Evolutionary conservation across 1,284 basidiomycete species (phyloP), one percentile per base, ranked within the genome.

Genomic region (Lentinula novae-zelandiae): DNA sequence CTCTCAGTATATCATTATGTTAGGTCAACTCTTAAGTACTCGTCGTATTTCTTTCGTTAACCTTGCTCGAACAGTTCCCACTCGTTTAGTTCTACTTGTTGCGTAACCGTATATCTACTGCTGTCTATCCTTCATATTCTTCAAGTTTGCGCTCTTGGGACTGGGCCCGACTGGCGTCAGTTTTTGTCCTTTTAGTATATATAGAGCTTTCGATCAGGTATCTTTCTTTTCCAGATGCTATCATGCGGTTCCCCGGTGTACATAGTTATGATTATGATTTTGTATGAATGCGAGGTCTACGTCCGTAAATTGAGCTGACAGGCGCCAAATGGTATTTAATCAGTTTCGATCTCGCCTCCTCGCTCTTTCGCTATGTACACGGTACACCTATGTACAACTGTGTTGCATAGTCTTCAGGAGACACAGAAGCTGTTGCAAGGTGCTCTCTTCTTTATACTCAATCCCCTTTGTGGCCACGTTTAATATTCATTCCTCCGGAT

Each of bases 1-100:
- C 27, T 57, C 44, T 33, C 36, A 10, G 22, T 36, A 33, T 49
- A 57, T 57, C 46, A 49, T 57, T 57, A 57, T 57, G 55, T 57
- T 56, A n/a, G 17, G 40, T 44, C 33, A 33, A 57, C 44, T 34
- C 44, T 49, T 22, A 27, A 27, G 27, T 27, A 27, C 3, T 12
- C 10, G n/a, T 56, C 12, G 33, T 48, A 15, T 20, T 38, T 57
- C n/a, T 36, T 46, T 46, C 27, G 5, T 46, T 49, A 5, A 39
- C 17, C 15, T 36, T 36, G 15, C 50, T 52, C 50, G 50, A 52
- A 52, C 50, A 44, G 20, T 49, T 57, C 13, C 31, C 55, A 38
- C 39, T 55, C 46, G 55, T 48, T 48, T 38, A 36, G 34, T 49
- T 44, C 38, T 51, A 36, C 20, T 22, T 13, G 50, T 56, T 15